phyloP scores from a whole-genome alignment of 2,329 filamentous ascomycete genomes.

The Ambrosiella beaveri region DNA sequence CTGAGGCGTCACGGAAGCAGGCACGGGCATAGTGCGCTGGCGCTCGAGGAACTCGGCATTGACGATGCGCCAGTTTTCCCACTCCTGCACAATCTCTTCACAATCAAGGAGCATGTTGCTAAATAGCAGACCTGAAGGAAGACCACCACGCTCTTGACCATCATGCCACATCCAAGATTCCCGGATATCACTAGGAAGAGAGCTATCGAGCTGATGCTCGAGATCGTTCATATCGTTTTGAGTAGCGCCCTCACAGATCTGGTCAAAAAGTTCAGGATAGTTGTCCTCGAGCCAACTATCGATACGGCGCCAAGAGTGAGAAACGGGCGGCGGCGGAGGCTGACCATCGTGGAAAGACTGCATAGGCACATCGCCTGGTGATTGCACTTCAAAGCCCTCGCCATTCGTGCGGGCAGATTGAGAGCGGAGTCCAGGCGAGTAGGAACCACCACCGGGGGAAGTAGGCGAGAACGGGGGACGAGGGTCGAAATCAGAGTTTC shows the following conservation, averaged over 20 bases:
- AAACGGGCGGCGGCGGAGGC: slow-evolving; percentile 72
- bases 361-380: slow-evolving; percentile 79
- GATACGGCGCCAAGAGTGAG: slow-evolving; percentile 86
- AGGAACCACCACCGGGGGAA: slow-evolving; percentile 49
- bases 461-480: slow-evolving; percentile 26
- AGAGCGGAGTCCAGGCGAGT: slow-evolving; percentile 83
- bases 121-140: slow-evolving; percentile 83
- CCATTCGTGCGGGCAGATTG: slow-evolving; percentile 48
- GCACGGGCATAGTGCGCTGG: slow-evolving; percentile 18
- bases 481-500: slow-evolving; percentile 22
- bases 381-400: slow-evolving; percentile 51
- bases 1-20: slow-evolving; percentile 33
- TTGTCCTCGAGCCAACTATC: slow-evolving; percentile 88
- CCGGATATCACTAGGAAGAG: slow-evolving; percentile 78
- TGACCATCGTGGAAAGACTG: slow-evolving; percentile 86
- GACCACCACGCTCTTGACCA: slow-evolving; percentile 87
- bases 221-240: slow-evolving; percentile 91
- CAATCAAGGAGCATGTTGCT: slow-evolving; percentile 91
- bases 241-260: slow-evolving; percentile 81
- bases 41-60: slow-evolving; percentile 72
- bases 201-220: slow-evolving; percentile 89
- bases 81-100: slow-evolving; percentile 95
- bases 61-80: slow-evolving; percentile 88
- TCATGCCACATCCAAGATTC: slow-evolving; percentile 85
- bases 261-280: slow-evolving; percentile 86